A percentile compares a stretch with the other conserved stretches of the same genome.
phyloP scores from a whole-genome alignment of 495 filamentous ascomycete species.

The Neurospora africana region DNA sequence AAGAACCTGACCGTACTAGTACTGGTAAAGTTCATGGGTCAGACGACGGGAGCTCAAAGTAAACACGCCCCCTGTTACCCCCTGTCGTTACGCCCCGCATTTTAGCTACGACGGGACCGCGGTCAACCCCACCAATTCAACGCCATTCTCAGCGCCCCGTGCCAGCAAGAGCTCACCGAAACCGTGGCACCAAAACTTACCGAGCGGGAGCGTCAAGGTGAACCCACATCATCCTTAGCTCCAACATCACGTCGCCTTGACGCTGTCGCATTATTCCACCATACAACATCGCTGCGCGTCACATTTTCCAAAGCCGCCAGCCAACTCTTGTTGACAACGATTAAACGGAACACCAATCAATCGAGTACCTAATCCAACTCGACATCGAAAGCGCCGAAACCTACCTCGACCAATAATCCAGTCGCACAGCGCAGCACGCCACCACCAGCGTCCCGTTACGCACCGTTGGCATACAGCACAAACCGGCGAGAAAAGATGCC shows the following conservation, averaged over 20 bases:
- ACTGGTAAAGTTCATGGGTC: not conserved
- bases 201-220: not conserved
- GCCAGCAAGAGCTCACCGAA: not conserved
- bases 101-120: not conserved
- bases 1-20: not conserved
- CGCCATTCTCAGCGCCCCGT: not conserved
- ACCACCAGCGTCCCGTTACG: not conserved
- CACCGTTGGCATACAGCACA: not conserved
- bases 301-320: not conserved
- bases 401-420: not conserved
- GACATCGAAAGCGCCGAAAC: not conserved
- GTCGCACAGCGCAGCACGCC: not conserved
- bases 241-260: not conserved
- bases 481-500: slow-evolving; percentile 30
- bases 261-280: not conserved
- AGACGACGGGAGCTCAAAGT: not conserved
- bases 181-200: not conserved
- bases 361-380: not conserved
- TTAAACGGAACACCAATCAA: not conserved
- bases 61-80: not conserved
- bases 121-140: not conserved
- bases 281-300: not conserved
- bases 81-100: not conserved
- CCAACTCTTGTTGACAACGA: not conserved
- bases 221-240: not conserved